Evolutionary conservation across 768 basidiomycete species (phyloP).

Genomic region (Polyporus arcularius): DNA sequence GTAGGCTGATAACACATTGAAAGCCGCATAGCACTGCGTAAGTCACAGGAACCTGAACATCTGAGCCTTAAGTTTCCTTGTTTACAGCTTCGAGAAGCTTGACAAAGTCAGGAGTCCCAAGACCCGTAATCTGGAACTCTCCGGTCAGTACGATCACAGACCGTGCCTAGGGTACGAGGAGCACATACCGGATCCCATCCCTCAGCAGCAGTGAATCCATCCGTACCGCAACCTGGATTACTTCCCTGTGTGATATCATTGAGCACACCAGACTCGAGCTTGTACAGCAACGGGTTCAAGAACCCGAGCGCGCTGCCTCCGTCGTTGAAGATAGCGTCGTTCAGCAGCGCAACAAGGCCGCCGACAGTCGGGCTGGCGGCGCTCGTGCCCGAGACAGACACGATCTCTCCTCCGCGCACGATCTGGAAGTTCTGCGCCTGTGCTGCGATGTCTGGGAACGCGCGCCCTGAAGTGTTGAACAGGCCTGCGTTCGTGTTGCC

Average conservation of each 20-base stretch:
- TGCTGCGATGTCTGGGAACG: slow-evolving; percentile 49
- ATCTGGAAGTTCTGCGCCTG: slow-evolving; percentile 34
- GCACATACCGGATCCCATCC: slow-evolving; percentile 35
- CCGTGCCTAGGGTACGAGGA: not conserved
- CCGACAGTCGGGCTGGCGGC: slow-evolving; percentile 36
- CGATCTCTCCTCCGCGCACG: slow-evolving; percentile 17
- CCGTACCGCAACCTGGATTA: slow-evolving; percentile 29
- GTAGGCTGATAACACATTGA: too few relatives aligned
- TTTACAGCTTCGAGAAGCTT: not conserved
- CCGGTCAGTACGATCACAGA: not conserved
- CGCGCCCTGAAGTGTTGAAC: slow-evolving; percentile 40
- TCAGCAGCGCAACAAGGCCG: slow-evolving; percentile 34
- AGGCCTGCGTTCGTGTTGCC: slow-evolving; percentile 29
- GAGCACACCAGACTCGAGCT: slow-evolving; percentile 25
- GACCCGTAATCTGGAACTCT: slow-evolving; percentile 49
- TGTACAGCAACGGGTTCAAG: slow-evolving; percentile 39
- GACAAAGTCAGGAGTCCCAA: slow-evolving; percentile 62
- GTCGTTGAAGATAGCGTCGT: slow-evolving; percentile 30
- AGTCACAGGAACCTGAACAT: too few relatives aligned
- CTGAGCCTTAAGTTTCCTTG: too few relatives aligned
- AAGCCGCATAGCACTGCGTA: too few relatives aligned
- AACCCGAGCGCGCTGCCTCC: slow-evolving; percentile 34
- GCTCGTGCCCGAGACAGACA: slow-evolving; percentile 33
- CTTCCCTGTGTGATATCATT: slow-evolving; percentile 36
- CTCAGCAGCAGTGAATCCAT: slow-evolving; percentile 30